These are phyloP conservation scores for Anisodus tanguticus DNA, from an alignment of 257 asterid genomes.

Conservation along the genomic window DNA sequence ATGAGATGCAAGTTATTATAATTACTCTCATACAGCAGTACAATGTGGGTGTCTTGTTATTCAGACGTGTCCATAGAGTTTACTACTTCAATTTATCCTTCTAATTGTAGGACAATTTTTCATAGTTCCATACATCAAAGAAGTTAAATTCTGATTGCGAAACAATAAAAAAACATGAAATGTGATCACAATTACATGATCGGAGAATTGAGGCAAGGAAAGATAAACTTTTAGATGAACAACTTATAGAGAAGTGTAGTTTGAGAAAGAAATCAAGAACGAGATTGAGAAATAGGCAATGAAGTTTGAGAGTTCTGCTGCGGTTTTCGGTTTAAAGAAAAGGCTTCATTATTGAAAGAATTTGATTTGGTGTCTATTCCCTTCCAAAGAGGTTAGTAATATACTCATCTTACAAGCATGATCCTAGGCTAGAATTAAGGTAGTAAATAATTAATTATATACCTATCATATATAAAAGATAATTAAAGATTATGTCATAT, in stretches of 20 bases:
- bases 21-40: not conserved
- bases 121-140: not conserved
- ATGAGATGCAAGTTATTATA: not conserved
- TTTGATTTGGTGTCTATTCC: too few species aligned
- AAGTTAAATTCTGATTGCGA: not conserved
- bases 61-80: not conserved
- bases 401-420: too few species aligned
- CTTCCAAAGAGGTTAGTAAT: too few species aligned
- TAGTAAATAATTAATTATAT: too few species aligned
- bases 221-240: not conserved
- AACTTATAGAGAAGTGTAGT: not conserved
- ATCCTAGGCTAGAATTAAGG: too few species aligned
- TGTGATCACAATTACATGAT: conserved; percentile 11
- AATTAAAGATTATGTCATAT: too few species aligned
- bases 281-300: not conserved
- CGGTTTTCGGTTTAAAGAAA: not conserved
- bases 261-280: not conserved
- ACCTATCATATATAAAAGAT: too few species aligned
- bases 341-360: not conserved
- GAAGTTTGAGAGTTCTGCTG: not conserved
- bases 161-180: not conserved
- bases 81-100: not conserved
- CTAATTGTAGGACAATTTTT: not conserved
- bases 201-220: not conserved
- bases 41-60: not conserved